Evolutionary conservation across 208 protist genomes (phyloP).

Genomic region (Wallacemonas collosoma): DNA sequence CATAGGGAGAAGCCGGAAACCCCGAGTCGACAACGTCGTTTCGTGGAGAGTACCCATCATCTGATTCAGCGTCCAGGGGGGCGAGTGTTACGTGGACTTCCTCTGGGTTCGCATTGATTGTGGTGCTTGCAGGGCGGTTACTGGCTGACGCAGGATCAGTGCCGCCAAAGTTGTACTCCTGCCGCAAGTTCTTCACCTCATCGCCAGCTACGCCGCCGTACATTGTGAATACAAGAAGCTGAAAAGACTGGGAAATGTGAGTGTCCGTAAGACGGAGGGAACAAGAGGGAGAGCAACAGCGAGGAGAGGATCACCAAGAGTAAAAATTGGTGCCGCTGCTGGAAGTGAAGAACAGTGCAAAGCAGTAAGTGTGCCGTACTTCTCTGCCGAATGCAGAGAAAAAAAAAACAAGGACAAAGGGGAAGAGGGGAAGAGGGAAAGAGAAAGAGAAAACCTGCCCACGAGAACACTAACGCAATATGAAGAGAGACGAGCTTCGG

Average conservation of each 20-base stretch:
- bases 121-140: neutral
- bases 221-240: neutral
- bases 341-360: constrained; percentile 10
- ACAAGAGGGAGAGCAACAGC: constrained; percentile 14
- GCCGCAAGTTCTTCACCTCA: constrained; percentile 21
- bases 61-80: neutral
- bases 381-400: too few species aligned
- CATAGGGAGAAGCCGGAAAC: constrained; percentile 20
- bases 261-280: neutral
- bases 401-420: constrained; percentile 27
- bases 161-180: constrained; percentile 58
- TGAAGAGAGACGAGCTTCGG: too few species aligned
- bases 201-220: constrained; percentile 25
- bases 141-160: constrained; percentile 16
- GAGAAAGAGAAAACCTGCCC: too few species aligned
- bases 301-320: neutral
- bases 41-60: constrained; percentile 26
- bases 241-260: constrained; percentile 1
- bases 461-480: too few species aligned
- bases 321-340: neutral
- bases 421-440: constrained; percentile 17
- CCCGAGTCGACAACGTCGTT: constrained; percentile 18
- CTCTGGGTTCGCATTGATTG: constrained; percentile 9
- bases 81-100: constrained; percentile 10
- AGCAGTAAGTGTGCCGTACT: constrained; percentile 8